Percentiles rank a stretch among this genome's conserved stretches.
Evolutionary conservation across 441 rosid species (phyloP).

Genomic region (Syzygium malaccense): DNA sequence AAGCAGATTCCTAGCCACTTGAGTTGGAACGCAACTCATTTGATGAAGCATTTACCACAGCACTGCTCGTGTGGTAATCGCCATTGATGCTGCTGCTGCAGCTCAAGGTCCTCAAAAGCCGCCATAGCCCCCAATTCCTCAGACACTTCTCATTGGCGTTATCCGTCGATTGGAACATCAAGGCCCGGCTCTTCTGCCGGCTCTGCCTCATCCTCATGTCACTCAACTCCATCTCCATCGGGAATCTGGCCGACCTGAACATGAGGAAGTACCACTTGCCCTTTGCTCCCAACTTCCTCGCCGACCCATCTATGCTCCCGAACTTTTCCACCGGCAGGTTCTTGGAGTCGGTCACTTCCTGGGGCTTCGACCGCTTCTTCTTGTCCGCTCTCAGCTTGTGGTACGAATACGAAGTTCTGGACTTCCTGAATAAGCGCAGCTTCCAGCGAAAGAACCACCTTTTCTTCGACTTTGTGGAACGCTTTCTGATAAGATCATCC

Average conservation of each 20-base stretch:
- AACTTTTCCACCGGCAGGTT: not conserved
- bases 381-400: not conserved
- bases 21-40: not conserved
- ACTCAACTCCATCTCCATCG: slow-evolving; percentile 2
- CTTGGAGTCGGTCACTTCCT: not conserved
- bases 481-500: not conserved
- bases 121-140: slow-evolving; percentile 2
- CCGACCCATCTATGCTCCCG: not conserved
- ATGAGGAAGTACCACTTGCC: slow-evolving; percentile 6
- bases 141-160: not conserved
- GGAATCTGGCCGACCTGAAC: slow-evolving; percentile 7
- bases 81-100: not conserved
- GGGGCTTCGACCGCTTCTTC: not conserved
- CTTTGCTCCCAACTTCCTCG: not conserved
- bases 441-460: slow-evolving; percentile 7
- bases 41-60: not conserved
- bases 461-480: not conserved
- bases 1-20: not conserved
- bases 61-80: not conserved
- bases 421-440: not conserved
- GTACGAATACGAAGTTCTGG: not conserved
- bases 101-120: slow-evolving; percentile 3
- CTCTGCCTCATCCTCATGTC: slow-evolving; percentile 12
- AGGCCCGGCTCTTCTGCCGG: not conserved
- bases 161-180: not conserved